Evolutionary conservation across 805 yeast species (phyloP).

Genomic region (Maudiozyma serrabonitensis): DNA sequence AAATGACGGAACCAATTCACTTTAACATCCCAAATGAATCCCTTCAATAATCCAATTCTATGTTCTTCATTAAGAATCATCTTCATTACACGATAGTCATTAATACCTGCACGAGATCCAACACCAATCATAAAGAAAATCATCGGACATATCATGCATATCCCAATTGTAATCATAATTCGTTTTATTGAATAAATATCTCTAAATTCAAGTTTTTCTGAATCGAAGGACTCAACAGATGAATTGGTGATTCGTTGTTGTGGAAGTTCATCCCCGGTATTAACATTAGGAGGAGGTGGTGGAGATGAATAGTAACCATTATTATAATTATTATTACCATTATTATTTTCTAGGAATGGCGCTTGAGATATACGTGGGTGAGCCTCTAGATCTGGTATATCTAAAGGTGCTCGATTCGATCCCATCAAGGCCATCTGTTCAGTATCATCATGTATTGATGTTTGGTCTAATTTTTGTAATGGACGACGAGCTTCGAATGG

Average conservation of each 20-base stretch:
- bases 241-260: slow-evolving; percentile 14
- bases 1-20: slow-evolving; percentile 21
- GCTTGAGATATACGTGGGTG: background rate
- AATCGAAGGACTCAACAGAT: slow-evolving; percentile 19
- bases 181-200: slow-evolving; percentile 20
- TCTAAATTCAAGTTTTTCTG: slow-evolving; percentile 9
- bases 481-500: background rate
- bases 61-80: slow-evolving; percentile 19
- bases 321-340: background rate
- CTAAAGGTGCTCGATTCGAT: background rate
- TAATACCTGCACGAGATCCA: slow-evolving; percentile 13
- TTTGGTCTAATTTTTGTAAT: background rate
- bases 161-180: slow-evolving; percentile 9
- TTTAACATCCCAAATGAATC: slow-evolving; percentile 26
- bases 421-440: background rate
- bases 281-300: background rate
- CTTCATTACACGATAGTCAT: slow-evolving; percentile 20
- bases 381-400: background rate
- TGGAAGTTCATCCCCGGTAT: background rate
- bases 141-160: slow-evolving; percentile 21
- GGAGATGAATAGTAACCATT: background rate
- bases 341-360: background rate
- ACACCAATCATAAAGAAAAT: slow-evolving; percentile 23
- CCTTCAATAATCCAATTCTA: slow-evolving; percentile 19
- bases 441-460: background rate